A percentile compares a stretch with the other conserved stretches of the same genome.
These are phyloP conservation scores for Dioscorea dumetorum DNA, from an alignment of 106 monocot genomes.

Conservation along the genomic window DNA sequence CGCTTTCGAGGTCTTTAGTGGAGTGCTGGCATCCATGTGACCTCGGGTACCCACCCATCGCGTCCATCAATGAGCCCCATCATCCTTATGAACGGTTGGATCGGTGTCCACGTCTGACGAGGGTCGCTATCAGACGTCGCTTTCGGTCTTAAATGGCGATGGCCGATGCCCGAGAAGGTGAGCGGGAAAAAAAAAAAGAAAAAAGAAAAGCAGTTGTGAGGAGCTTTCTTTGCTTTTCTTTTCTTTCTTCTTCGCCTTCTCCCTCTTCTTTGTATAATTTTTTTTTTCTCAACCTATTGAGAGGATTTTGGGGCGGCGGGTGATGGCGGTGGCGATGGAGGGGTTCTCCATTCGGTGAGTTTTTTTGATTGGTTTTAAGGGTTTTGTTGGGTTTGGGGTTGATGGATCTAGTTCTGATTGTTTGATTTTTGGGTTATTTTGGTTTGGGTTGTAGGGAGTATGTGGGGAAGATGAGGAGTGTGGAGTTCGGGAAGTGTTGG, in stretches of 20 bases:
- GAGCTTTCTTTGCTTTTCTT: background rate
- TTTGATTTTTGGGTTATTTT: slow-evolving; percentile 1
- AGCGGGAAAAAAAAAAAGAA: slow-evolving; percentile 25
- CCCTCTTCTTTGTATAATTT: background rate
- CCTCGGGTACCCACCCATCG: too few relatives aligned
- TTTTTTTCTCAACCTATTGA: background rate
- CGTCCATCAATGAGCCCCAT: background rate
- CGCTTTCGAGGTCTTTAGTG: too few relatives aligned
- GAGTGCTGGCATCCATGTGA: too few relatives aligned
- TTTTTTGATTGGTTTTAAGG: background rate
- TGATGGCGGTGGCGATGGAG: slow-evolving; percentile 18
- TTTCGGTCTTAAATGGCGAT: slow-evolving; percentile 13
- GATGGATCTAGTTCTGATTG: background rate
- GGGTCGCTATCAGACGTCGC: slow-evolving; percentile 12
- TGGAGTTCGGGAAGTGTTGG: slow-evolving; percentile 21
- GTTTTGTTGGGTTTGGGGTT: background rate
- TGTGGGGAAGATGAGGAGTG: slow-evolving; percentile 22
- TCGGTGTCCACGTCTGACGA: background rate
- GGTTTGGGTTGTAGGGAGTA: slow-evolving; percentile 13
- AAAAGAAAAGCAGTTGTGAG: slow-evolving; percentile 6
- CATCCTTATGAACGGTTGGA: background rate
- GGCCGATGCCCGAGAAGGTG: slow-evolving; percentile 4
- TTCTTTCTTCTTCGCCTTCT: background rate
- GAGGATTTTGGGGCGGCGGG: background rate
- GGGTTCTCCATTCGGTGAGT: slow-evolving; percentile 27